Evolutionary conservation across 192 early-diverging fungal species (phyloP), one percentile per base, ranked within the genome.

Genomic region (Coemansia sp.): DNA sequence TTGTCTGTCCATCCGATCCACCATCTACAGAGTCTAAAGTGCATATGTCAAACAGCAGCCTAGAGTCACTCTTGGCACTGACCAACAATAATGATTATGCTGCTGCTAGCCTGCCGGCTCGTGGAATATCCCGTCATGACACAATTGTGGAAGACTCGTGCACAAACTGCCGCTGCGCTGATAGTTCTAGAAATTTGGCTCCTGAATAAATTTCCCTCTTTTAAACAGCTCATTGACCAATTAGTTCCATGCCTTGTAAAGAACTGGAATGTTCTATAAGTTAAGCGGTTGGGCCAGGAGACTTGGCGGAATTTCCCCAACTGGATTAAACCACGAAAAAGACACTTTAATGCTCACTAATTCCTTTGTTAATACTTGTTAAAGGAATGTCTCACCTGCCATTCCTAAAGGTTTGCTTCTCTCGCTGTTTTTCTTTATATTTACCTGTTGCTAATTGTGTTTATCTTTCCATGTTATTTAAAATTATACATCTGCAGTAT

Each of bases 141-240:
- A 59, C 58, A 0, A 45, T 59, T n/a, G 58, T 59, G 10, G 58
- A 59, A 5, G 21, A 27, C 6, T 47, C 58, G 12, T 26, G 58
- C 14, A n/a, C 27, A 25, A 47, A 23, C 43, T 25, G 23, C 22
- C 21, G 43, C 39, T 59, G 47, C 12, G 14, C 35, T 31, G 54
- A 31, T 35, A 23, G 35, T 23, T 17, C 31, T 17, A n/a, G 47
- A n/a, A 31, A 31, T 6, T 11, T 43, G 10, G 11, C 41, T 1
- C 41, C 41, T 4, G 41, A 43, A 43, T 19, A 16, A 16, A 17
- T 6, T 7, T 4, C 47, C 47, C 6, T 4, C 47, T 19, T 7
- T 19, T 6, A 43, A 3, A 49, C 1, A 19, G 3, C 17, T 19
- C 0, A 19, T 19, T 16, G 0, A 45, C 2, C 43, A n/a, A 11